Evolutionary conservation across 345 rosid genomes (phyloP).

Genomic region (Carallia brachiata): DNA sequence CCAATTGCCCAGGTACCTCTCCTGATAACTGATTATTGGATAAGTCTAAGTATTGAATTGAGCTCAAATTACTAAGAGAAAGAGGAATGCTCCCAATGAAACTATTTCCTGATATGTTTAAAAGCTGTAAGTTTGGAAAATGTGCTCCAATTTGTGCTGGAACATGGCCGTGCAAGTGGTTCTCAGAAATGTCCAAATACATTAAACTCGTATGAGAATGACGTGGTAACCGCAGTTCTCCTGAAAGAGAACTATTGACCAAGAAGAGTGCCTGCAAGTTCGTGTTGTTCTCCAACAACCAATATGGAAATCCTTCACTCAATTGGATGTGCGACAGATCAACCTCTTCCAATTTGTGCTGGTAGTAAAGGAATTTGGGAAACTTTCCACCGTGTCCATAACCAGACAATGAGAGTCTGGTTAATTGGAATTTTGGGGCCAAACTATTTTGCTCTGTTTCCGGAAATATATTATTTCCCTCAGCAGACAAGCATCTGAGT

Average conservation of each 20-base stretch:
- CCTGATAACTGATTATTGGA: slow-evolving; percentile 23
- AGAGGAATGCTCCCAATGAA: slow-evolving; percentile 26
- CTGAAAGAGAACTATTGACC: background rate
- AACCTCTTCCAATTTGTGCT: slow-evolving; percentile 1
- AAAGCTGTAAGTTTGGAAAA: background rate
- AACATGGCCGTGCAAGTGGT: slow-evolving; percentile 3
- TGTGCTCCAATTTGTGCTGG: slow-evolving; percentile 11
- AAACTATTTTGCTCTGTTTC: background rate
- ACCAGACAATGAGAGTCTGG: background rate
- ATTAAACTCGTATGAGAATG: background rate
- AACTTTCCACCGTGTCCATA: background rate
- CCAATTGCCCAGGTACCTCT: background rate
- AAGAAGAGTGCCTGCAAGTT: background rate
- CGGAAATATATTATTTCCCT: background rate
- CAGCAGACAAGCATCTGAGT: background rate
- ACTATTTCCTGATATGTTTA: slow-evolving; percentile 20
- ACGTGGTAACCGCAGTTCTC: background rate
- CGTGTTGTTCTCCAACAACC: slow-evolving; percentile 35
- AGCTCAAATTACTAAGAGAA: slow-evolving; percentile 15
- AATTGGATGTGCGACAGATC: background rate
- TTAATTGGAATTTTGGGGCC: slow-evolving; percentile 6
- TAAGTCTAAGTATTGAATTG: background rate
- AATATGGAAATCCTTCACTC: slow-evolving; percentile 12
- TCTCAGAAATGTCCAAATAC: slow-evolving; percentile 9
- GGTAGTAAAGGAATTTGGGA: slow-evolving; percentile 18